A percentile compares a stretch with the other conserved stretches of the same genome.
Conservation (phyloP, 2,329 filamentous ascomycete species). For the Domatiomyces globalis region DNA sequence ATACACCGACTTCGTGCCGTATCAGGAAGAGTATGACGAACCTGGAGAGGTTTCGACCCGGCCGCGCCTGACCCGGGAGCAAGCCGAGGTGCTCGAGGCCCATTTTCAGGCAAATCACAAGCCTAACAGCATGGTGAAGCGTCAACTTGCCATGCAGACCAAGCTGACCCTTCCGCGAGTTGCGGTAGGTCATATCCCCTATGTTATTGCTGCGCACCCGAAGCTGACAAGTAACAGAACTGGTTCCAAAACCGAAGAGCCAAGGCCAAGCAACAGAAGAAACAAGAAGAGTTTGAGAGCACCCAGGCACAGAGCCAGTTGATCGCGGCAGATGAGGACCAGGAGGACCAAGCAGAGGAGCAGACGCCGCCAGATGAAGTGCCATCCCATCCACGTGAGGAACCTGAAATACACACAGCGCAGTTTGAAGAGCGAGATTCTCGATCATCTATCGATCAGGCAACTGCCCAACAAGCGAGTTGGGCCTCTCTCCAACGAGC, state of each 20-base stretch:
- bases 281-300: conserved; percentile 35
- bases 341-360: neutral
- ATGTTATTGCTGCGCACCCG: neutral
- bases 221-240: conserved; percentile 26
- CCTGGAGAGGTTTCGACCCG: conserved; percentile 34
- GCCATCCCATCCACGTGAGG: neutral
- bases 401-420: neutral
- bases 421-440: neutral
- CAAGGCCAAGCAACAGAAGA: conserved; percentile 38
- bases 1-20: conserved; percentile 29
- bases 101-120: conserved; percentile 38
- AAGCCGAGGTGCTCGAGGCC: conserved; percentile 36
- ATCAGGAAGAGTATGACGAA: conserved; percentile 32
- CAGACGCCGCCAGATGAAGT: neutral
- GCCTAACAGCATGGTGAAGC: conserved; percentile 37
- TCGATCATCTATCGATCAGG: neutral
- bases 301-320: conserved; percentile 21
- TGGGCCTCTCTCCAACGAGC: conserved; percentile 32
- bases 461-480: conserved; percentile 26
- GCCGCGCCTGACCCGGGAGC: conserved; percentile 37
- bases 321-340: neutral
- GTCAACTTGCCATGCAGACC: conserved; percentile 34
- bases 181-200: conserved; percentile 27
- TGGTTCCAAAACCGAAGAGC: conserved; percentile 41
- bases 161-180: conserved; percentile 36